Evolutionary conservation across 441 rosid species (phyloP).

Genomic region (Populus hybrid): DNA sequence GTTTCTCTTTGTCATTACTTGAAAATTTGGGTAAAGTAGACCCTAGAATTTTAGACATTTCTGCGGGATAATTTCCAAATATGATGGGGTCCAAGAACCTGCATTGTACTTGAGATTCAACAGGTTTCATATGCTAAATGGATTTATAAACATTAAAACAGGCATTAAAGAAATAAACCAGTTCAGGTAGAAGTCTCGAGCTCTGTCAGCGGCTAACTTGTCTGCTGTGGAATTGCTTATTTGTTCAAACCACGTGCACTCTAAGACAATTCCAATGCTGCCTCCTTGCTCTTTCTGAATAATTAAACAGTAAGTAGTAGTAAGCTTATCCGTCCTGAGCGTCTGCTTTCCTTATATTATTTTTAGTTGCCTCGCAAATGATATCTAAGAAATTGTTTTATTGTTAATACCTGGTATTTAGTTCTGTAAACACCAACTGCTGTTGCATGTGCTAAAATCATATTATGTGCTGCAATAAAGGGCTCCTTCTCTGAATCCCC

Average conservation of each 20-base stretch:
- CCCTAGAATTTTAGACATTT: conserved; percentile 57
- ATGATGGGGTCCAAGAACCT: conserved; percentile 72
- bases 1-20: conserved; percentile 29
- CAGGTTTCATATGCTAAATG: background rate
- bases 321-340: background rate
- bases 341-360: background rate
- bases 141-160: background rate
- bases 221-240: conserved; percentile 45
- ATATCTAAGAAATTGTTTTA: background rate
- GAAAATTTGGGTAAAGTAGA: conserved; percentile 48
- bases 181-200: conserved; percentile 40
- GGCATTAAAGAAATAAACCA: conserved; percentile 29
- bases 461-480: conserved; percentile 54
- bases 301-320: no score
- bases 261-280: conserved; percentile 47
- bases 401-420: conserved; percentile 47
- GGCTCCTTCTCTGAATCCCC: conserved; percentile 68
- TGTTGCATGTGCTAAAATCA: conserved; percentile 54
- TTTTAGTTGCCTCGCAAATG: background rate
- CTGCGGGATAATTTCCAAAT: conserved; percentile 54
- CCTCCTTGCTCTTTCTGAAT: conserved; percentile 46
- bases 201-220: conserved; percentile 45
- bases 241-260: conserved; percentile 52
- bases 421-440: conserved; percentile 44
- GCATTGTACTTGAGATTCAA: background rate